Evolutionary conservation across 2,329 filamentous ascomycete genomes (phyloP), one percentile per base, ranked within the genome.

Genomic region (Epichloe scottii): DNA sequence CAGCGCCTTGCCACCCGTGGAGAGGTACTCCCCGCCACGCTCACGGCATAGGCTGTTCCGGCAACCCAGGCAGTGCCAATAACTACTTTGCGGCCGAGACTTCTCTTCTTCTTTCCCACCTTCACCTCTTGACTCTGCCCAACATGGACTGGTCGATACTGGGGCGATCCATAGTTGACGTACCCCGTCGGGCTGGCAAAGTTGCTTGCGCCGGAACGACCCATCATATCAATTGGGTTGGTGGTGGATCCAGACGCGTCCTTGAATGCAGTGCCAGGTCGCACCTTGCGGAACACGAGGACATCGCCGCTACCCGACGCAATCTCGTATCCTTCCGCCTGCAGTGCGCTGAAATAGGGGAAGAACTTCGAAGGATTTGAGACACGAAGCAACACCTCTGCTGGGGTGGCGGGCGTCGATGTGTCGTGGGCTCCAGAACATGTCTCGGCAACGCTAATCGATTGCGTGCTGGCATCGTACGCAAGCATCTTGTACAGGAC

Each of bases 101-200:
- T 61, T 52, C 64, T 67, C 59, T 65, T 71, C 62, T 67, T 54
- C 51, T 61, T 77, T 73, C 49, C 77, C 14, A 23, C 71, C 19
- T 48, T 39, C 14, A 34, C 23, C 15, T 51, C 39, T 26, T 41
- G 12, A 2, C 33, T 6, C 39, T 42, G 30, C 11, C 19, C 70
- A 66, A 6, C 67, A 64, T 7, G 73, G 67, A 49, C 74, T 66
- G 47, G 71, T 35, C 51, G 48, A 26, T 46, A 69, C 35, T 68
- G 63, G 12, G 68, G 63, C 10, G 62, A 58, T 3, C 82, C 76
- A 56, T 82, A 78, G 56, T 82, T 83, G 42, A 84, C 76, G 58
- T 81, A 85, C 0, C 80, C 81, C 1, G 81, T 84, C 1, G 81
- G 81, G 35, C 77, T 81, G 17, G 79, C 78, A 60, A 81, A 84